Base-by-base conservation (phyloP, 2,329 filamentous ascomycete genomes). In the Thermothelomyces thermophilus region DNA sequence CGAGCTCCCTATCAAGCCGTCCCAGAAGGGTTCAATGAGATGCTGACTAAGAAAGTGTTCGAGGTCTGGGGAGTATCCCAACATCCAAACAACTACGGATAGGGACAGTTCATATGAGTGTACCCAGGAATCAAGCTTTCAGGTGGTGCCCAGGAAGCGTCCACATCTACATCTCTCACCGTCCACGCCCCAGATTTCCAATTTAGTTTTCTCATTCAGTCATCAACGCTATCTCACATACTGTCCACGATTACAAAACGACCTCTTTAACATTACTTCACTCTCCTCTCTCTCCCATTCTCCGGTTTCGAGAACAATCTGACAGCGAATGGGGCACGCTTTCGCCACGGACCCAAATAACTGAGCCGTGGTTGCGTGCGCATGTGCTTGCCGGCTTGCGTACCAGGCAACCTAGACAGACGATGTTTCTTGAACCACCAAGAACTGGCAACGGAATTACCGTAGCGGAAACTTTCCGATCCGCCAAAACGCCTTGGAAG, bases 161-260 rank as follows among this genome's bases (percentile, higher is more conserved):
- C 9, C 24, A 26, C 24, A 26, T 26, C 24, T 26, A 9, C 9
- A 26, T 26, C 24, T 26, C 24, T 26, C 24, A 26, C 24, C n/a
- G n/a, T n/a, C n/a, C n/a, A n/a, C n/a, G n/a, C n/a, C n/a, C 26
- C 46, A 24, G 16, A 24, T 16, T 46, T 53, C 41, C 48, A 56
- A 51, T 51, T 56, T 51, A 49, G 31, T 50, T 51, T 51, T 51
- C 20, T 51, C 50, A 49, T 56, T 56, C 53, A 53, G 16, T 53
- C 53, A 49, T 55, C 48, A 53, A 45, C 35, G 40, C 47, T 50
- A 41, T 20, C 43, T 44, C 47, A 28, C 40, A 41, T 20, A 39
- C 35, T 41, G 16, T 41, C 35, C 22, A 10, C 36, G 30, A 16
- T 19, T 44, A n/a, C 20, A 30, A 19, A 24, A 24, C 40, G 35